phyloP scores from a whole-genome alignment of 768 basidiomycete genomes.

The Tylopilus plumbeoviolaceoides region DNA sequence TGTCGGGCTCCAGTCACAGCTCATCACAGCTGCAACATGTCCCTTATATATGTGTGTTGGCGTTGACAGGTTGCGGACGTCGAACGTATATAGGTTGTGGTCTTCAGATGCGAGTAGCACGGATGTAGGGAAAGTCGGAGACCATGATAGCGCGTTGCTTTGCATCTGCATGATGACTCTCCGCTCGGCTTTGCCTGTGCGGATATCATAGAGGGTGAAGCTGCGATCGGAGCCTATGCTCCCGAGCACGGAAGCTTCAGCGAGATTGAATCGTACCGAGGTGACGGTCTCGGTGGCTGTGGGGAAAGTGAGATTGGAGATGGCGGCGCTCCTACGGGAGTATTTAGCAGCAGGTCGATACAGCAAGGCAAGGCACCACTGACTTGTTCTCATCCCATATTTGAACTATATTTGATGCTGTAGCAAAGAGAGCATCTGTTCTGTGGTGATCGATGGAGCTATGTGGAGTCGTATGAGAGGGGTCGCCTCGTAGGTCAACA shows the following conservation, averaged over 20 bases:
- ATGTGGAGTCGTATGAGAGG: conserved; percentile 27
- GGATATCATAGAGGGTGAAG: conserved; percentile 93
- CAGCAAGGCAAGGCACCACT: neutral
- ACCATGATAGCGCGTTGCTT: conserved; percentile 90
- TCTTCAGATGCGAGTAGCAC: conserved; percentile 96
- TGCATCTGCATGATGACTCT: conserved; percentile 93
- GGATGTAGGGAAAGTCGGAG: conserved; percentile 89
- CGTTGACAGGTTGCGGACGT: conserved; percentile 75
- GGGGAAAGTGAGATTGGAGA: conserved; percentile 85
- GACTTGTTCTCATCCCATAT: conserved; percentile 98
- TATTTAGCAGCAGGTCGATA: conserved; percentile 7
- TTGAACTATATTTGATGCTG: conserved; percentile 89
- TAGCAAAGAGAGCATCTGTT: conserved; percentile 85
- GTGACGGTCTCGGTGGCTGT: conserved; percentile 87
- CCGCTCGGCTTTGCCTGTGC: conserved; percentile 94
- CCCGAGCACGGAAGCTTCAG: conserved; percentile 92
- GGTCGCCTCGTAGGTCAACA: neutral
- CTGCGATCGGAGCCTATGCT: conserved; percentile 93
- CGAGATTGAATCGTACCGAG: conserved; percentile 87
- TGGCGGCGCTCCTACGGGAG: conserved; percentile 62
- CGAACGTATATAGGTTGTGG: conserved; percentile 97
- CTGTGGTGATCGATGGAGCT: conserved; percentile 95
- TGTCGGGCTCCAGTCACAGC: conserved; percentile 96
- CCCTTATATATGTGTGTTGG: conserved; percentile 96
- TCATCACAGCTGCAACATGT: conserved; percentile 95